Percentiles rank a stretch among this genome's conserved stretches.
These are phyloP conservation scores for Aspergillus ruber DNA, from an alignment of 2,329 filamentous ascomycete species.

Conservation along the genomic window DNA sequence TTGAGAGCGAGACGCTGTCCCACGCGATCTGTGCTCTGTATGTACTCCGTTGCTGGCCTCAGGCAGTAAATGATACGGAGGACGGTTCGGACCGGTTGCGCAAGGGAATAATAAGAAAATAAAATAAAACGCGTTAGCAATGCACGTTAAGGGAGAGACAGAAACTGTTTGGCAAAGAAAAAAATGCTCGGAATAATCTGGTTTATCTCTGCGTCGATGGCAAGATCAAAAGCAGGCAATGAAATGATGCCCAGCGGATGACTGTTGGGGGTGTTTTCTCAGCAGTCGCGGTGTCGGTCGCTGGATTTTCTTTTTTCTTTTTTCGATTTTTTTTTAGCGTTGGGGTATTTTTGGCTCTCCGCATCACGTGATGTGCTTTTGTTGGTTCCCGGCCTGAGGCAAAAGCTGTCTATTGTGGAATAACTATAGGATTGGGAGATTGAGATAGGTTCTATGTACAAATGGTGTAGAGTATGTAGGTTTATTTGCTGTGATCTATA, in stretches of 20 bases:
- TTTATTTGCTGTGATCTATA: neutral
- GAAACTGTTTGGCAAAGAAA: neutral
- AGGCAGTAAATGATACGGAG: neutral
- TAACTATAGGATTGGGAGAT: too few species aligned
- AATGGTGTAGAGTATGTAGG: neutral
- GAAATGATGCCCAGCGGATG: slow-evolving; percentile 6
- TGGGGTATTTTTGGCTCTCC: slow-evolving; percentile 9
- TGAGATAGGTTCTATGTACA: too few species aligned
- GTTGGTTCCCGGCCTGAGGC: neutral
- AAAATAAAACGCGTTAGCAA: neutral
- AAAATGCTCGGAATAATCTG: too few species aligned
- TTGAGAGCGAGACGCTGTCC: neutral
- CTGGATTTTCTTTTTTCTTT: slow-evolving; percentile 13
- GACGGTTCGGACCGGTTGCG: neutral
- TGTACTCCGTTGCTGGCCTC: neutral
- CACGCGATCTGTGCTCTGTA: neutral
- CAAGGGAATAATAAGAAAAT: neutral
- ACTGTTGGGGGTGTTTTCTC: slow-evolving; percentile 9
- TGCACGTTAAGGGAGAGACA: neutral
- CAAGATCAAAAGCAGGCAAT: slow-evolving; percentile 4
- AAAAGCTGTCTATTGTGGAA: too few species aligned
- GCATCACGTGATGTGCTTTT: slow-evolving; percentile 11
- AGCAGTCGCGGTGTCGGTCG: slow-evolving; percentile 9
- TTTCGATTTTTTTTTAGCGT: slow-evolving; percentile 12
- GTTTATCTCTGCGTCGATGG: too few species aligned